Conservation (phyloP, 2,329 filamentous ascomycete species). For the Fusarium hostae region DNA sequence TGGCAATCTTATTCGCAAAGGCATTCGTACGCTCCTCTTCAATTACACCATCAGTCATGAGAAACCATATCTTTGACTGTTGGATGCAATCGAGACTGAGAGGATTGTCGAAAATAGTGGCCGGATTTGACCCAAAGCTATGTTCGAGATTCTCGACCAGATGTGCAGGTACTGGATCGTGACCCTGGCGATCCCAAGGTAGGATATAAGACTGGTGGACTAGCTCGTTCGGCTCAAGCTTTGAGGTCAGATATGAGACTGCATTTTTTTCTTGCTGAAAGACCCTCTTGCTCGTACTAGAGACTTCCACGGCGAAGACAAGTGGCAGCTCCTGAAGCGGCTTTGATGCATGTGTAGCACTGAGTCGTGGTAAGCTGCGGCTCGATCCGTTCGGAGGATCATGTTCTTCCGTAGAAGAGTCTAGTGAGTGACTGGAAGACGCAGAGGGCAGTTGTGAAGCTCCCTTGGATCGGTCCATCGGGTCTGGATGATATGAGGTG, state of each 20-base stretch:
- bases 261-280: not conserved
- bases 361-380: not conserved
- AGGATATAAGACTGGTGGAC: not conserved
- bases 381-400: not conserved
- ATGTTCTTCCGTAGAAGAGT: no score
- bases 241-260: not conserved
- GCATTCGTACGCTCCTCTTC: not conserved
- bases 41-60: not conserved
- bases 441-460: not conserved
- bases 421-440: not conserved
- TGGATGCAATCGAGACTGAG: not conserved
- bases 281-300: not conserved
- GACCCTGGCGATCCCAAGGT: not conserved
- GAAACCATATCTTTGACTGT: not conserved
- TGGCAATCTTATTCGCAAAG: not conserved
- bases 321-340: not conserved
- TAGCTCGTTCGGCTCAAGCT: not conserved
- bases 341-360: not conserved
- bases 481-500: not conserved
- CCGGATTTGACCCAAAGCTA: not conserved
- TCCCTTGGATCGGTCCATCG: not conserved
- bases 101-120: not conserved
- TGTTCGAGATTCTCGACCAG: not conserved
- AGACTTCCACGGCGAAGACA: not conserved
- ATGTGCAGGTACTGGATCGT: not conserved